Evolutionary conservation across 116 monocot genomes (phyloP).

Genomic region (Thalassia testudinum): DNA sequence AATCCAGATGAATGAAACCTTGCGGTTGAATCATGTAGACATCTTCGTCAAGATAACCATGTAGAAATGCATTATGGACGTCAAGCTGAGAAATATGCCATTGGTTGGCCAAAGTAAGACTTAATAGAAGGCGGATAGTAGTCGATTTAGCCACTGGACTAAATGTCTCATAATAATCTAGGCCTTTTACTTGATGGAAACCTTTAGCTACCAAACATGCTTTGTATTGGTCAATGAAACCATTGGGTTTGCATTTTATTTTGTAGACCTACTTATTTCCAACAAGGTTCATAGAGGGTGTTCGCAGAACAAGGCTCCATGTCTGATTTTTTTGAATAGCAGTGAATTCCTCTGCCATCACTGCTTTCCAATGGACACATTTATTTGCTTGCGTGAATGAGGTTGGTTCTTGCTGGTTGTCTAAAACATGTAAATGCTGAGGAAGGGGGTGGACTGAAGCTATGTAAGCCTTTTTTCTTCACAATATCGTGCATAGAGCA

Average conservation of each 20-base stretch:
- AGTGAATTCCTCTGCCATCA: neutral
- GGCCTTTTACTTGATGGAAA: neutral
- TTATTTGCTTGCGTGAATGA: neutral
- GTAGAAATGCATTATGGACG: too few relatives aligned
- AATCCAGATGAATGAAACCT: too few relatives aligned
- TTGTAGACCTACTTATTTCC: neutral
- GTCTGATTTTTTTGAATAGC: neutral
- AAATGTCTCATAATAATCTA: neutral
- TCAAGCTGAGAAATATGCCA: too few relatives aligned
- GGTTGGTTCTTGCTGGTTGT: neutral
- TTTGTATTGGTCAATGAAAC: neutral
- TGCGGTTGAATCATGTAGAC: too few relatives aligned
- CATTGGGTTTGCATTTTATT: neutral
- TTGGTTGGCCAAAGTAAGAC: too few relatives aligned
- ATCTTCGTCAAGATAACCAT: too few relatives aligned
- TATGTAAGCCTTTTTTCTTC: neutral
- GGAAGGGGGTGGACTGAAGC: neutral
- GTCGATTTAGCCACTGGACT: too few relatives aligned
- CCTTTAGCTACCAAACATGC: conserved; percentile 5
- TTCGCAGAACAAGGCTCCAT: neutral
- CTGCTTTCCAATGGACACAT: neutral
- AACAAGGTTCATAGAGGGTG: neutral
- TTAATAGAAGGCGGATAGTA: too few relatives aligned
- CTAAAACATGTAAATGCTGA: neutral
- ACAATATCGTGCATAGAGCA: neutral